Percentiles rank a stretch among this genome's conserved stretches.
phyloP scores from a whole-genome alignment of 2,329 filamentous ascomycete genomes.

The Dothideomycetes sp. region DNA sequence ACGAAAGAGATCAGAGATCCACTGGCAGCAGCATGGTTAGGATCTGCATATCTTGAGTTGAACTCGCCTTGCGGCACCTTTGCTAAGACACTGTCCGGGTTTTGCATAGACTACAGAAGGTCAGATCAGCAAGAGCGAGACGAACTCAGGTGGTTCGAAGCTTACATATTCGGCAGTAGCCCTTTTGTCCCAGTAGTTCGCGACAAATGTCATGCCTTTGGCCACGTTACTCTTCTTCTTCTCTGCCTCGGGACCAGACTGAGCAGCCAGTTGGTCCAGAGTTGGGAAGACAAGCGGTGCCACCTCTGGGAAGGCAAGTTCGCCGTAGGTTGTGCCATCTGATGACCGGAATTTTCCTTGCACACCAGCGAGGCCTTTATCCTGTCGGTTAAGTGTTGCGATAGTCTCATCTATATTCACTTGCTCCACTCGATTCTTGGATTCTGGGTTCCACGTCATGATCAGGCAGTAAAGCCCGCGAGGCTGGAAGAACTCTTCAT shows the following conservation, averaged over 20 bases:
- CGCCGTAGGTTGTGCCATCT: conserved; percentile 12
- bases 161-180: conserved; percentile 6
- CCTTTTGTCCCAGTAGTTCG: conserved; percentile 6
- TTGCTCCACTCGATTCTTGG: background rate
- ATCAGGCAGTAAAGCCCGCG: conserved; percentile 9
- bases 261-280: conserved; percentile 1
- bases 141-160: background rate
- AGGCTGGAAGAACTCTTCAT: conserved; percentile 16
- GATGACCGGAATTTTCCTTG: conserved; percentile 1
- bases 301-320: conserved; percentile 35
- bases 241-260: background rate
- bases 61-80: conserved; percentile 14
- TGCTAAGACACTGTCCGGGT: conserved; percentile 3
- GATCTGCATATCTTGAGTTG: conserved; percentile 42
- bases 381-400: background rate
- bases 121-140: background rate
- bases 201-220: conserved; percentile 2
- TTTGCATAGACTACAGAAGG: conserved; percentile 7
- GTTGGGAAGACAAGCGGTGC: conserved; percentile 36
- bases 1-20: conserved; percentile 40
- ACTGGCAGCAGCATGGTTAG: conserved; percentile 42
- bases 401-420: conserved; percentile 8
- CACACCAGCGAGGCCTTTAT: background rate
- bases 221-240: conserved; percentile 2
- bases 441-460: conserved; percentile 11